Conservation (phyloP, 2,329 filamentous ascomycete genomes). For the Alternaria gaisen region DNA sequence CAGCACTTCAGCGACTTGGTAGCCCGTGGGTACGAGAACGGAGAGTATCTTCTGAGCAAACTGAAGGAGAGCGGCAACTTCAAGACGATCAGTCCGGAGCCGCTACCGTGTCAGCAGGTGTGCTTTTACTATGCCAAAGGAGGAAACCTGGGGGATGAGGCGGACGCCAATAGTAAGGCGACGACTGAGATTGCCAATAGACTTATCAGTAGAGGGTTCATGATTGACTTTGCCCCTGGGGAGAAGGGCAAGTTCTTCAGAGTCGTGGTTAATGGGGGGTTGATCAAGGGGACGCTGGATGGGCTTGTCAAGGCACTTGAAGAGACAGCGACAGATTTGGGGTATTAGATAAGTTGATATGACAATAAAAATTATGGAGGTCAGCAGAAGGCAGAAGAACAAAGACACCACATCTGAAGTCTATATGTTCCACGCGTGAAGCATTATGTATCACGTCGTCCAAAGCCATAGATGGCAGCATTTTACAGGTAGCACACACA, state of each 20-base stretch:
- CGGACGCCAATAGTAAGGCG: conserved; percentile 61
- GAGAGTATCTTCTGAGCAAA: conserved; percentile 71
- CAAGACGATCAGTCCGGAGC: conserved; percentile 75
- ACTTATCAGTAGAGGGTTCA: conserved; percentile 69
- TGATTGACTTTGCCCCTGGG: conserved; percentile 74
- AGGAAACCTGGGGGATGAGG: conserved; percentile 58
- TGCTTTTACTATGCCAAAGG: conserved; percentile 86
- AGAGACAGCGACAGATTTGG: conserved; percentile 52
- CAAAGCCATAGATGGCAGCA: not conserved
- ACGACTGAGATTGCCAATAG: conserved; percentile 65
- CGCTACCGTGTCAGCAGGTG: conserved; percentile 84
- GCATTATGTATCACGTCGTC: not conserved
- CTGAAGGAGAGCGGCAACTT: conserved; percentile 69
- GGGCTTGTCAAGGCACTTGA: conserved; percentile 63
- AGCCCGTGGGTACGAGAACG: conserved; percentile 76
- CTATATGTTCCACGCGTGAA: not conserved
- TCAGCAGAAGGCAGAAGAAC: not conserved
- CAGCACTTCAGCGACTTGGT: conserved; percentile 71
- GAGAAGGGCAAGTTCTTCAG: conserved; percentile 72
- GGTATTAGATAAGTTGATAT: conserved; percentile 21
- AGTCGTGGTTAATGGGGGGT: conserved; percentile 72
- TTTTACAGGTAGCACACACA: not conserved
- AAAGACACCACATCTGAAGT: not conserved
- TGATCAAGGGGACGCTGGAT: conserved; percentile 58
- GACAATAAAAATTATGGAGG: not conserved